These are phyloP conservation scores for Petunia secreta DNA, from an alignment of 257 asterid species.

Conservation along the genomic window DNA sequence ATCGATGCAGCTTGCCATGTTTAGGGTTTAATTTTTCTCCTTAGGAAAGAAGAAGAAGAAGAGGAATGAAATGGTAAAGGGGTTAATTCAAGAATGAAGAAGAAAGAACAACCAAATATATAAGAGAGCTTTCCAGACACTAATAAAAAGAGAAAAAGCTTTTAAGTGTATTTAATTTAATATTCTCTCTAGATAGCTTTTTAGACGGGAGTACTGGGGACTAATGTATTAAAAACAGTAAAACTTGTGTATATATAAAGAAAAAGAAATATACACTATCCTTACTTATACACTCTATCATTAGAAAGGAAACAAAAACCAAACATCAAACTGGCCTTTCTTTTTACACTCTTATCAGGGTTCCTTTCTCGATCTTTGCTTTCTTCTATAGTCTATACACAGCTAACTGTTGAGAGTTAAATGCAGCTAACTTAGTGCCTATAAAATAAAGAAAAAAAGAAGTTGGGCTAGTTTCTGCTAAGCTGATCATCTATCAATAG, in stretches of 20 bases:
- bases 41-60: slow-evolving; percentile 19
- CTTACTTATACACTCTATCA: slow-evolving; percentile 24
- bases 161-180: not conserved
- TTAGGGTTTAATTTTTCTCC: not conserved
- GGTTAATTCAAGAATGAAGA: slow-evolving; percentile 9
- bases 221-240: slow-evolving; percentile 39
- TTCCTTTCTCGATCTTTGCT: not conserved
- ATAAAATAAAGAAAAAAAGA: not conserved
- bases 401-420: not conserved
- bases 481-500: slow-evolving; percentile 22
- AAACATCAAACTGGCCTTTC: slow-evolving; percentile 3
- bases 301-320: slow-evolving; percentile 23
- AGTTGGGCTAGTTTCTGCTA: slow-evolving; percentile 31
- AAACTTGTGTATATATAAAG: slow-evolving; percentile 29
- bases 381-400: slow-evolving; percentile 3
- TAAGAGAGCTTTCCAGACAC: not conserved
- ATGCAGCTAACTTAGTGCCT: not conserved
- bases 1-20: slow-evolving; percentile 54
- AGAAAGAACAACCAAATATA: slow-evolving; percentile 22
- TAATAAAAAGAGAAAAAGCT: not conserved
- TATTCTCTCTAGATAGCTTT: slow-evolving; percentile 34
- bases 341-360: not conserved
- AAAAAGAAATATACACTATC: slow-evolving; percentile 30
- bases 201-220: slow-evolving; percentile 26
- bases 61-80: slow-evolving; percentile 2